Base-by-base conservation (phyloP, 2,329 filamentous ascomycete genomes). In the Beauveria varroae region DNA sequence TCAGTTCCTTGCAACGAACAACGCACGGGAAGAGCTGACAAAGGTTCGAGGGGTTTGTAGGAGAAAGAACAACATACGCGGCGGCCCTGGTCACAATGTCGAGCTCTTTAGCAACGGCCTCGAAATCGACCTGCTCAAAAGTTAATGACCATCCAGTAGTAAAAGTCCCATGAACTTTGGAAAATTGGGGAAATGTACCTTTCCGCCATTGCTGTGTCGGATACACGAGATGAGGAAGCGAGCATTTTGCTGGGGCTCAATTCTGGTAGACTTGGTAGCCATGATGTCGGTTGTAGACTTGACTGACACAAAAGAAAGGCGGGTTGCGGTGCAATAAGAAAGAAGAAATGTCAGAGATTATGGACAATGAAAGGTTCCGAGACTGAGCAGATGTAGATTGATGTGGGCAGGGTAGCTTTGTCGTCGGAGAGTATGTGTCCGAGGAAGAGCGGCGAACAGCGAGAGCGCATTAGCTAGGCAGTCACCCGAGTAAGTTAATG, bases 181-280 rank as follows among this genome's bases (percentile, higher is more conserved):
- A n/a, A 26, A 47, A 30, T 50, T 54, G 24, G 22, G 47, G 40
- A 34, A 16, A 5, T 22, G 68, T 72, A 87, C 87, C 71, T 83
- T 85, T 63, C 86, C 86, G 64, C 79, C 79, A 67, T 74, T 78
- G 10, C 83, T 81, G 71, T 86, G 74, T 58, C 81, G 79, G 70
- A 90, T 87, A 73, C 87, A 90, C 58, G 78, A 77, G 54, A 90
- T 79, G 26, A 90, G 77, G 70, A 90, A 89, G 64, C 80, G 81
- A 73, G 89, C 79, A 66, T 88, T 85, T 0, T 74, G 73, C 30
- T 84, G 78, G 22, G 81, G 75, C 30, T 83, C 79, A 24, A 75
- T 73, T 22, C 43, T 54, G 62, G 76, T 70, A 43, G 81, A 75
- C 83, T 43, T 54, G 62, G 76, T 70, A 44, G 81, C 75, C 83